These are phyloP conservation scores for Podospora sp. DNA, from an alignment of 495 filamentous ascomycete genomes.

Conservation along the genomic window DNA sequence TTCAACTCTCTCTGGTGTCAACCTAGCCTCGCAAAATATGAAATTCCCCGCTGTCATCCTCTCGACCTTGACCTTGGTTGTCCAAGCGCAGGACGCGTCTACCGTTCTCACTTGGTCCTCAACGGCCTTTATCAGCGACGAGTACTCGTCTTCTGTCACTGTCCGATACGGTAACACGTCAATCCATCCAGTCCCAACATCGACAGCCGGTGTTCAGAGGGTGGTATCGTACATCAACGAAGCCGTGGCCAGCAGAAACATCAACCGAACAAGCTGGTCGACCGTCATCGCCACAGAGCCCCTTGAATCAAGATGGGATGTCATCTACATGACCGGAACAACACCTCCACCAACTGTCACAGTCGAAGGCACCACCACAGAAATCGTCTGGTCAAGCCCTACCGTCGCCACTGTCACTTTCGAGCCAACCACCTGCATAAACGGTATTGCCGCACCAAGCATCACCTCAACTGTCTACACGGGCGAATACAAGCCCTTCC, in stretches of 20 bases:
- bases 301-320: neutral
- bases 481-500: slow-evolving; percentile 21
- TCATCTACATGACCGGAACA: slow-evolving; percentile 3
- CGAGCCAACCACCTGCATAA: slow-evolving; percentile 15
- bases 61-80: neutral
- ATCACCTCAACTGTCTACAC: slow-evolving; percentile 21
- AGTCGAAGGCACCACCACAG: slow-evolving; percentile 15
- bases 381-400: slow-evolving; percentile 7
- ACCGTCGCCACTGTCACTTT: slow-evolving; percentile 21
- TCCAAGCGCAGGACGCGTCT: neutral
- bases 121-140: slow-evolving; percentile 14
- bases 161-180: slow-evolving; percentile 20
- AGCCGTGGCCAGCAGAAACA: slow-evolving; percentile 15
- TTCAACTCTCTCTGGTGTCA: neutral
- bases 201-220: slow-evolving; percentile 1
- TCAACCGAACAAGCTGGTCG: slow-evolving; percentile 19
- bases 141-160: neutral
- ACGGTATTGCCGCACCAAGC: slow-evolving; percentile 4
- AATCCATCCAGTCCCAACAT: slow-evolving; percentile 21
- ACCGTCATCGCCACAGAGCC: slow-evolving; percentile 7
- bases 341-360: slow-evolving; percentile 14
- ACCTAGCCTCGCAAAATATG: neutral
- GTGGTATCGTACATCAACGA: slow-evolving; percentile 19
- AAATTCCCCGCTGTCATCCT: neutral
- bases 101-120: slow-evolving; percentile 18